phyloP scores from a whole-genome alignment of 441 rosid species.

The Sinapis alba region DNA sequence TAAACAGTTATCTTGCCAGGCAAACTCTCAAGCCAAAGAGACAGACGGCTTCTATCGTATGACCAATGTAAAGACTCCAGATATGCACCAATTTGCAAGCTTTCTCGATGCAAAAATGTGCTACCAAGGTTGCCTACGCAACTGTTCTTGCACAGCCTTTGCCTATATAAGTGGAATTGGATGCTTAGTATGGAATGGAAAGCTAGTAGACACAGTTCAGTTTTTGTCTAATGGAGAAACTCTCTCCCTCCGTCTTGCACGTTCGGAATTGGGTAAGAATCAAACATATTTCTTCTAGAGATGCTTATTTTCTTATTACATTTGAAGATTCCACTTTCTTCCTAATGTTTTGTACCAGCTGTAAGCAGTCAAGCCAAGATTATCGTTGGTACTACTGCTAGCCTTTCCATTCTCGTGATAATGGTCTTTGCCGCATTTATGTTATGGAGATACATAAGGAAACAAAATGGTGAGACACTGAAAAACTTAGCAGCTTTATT shows the following conservation, averaged over 20 bases:
- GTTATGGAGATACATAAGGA: conserved; percentile 12
- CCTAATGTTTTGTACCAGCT: conserved; percentile 4
- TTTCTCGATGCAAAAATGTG: conserved; percentile 39
- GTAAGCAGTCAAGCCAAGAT: conserved; percentile 15
- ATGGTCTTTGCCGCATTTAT: conserved; percentile 13
- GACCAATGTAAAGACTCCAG: conserved; percentile 46
- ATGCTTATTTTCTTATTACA: not conserved
- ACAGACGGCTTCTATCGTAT: conserved; percentile 43
- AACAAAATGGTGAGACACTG: conserved; percentile 27
- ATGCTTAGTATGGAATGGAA: conserved; percentile 51
- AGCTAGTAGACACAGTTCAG: conserved; percentile 43
- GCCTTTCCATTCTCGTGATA: conserved; percentile 23
- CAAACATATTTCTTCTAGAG: conserved; percentile 10
- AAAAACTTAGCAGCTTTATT: conserved; percentile 7
- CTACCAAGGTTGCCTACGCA: conserved; percentile 38
- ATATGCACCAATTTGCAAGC: conserved; percentile 25
- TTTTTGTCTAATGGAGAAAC: conserved; percentile 40
- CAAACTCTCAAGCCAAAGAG: conserved; percentile 20
- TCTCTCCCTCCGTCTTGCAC: conserved; percentile 46
- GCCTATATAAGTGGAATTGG: conserved; percentile 51
- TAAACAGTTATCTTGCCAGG: conserved; percentile 39
- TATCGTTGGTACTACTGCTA: not conserved
- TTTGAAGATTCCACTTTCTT: not conserved
- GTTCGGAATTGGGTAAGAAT: conserved; percentile 49
- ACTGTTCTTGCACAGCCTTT: conserved; percentile 62